These are phyloP conservation scores for Aquilaria yunnanensis DNA, from an alignment of 345 rosid species.

Conservation along the genomic window DNA sequence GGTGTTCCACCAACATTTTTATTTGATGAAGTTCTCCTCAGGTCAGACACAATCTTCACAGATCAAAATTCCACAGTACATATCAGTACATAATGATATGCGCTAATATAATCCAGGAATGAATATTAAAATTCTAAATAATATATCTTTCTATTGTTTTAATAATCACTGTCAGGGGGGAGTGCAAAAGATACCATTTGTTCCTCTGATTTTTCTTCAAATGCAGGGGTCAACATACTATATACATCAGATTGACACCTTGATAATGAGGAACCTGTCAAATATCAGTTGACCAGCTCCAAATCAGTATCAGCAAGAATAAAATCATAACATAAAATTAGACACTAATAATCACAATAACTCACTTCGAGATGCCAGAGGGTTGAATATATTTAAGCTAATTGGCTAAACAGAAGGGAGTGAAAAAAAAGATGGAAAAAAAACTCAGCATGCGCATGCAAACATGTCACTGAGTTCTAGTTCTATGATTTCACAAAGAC, in stretches of 20 bases:
- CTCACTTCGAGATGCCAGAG: too few species aligned
- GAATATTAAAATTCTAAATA: conserved; percentile 19
- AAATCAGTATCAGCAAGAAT: neutral
- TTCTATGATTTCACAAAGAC: too few species aligned
- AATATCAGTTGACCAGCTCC: conserved; percentile 17
- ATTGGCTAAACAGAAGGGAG: too few species aligned
- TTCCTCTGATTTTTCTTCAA: conserved; percentile 52
- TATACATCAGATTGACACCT: conserved; percentile 73
- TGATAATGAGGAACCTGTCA: conserved; percentile 49
- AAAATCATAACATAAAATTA: too few species aligned
- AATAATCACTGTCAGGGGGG: conserved; percentile 9
- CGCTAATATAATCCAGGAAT: conserved; percentile 20
- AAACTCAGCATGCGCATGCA: too few species aligned
- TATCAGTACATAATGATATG: conserved; percentile 15
- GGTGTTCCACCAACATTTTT: conserved; percentile 59
- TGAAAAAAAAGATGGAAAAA: too few species aligned
- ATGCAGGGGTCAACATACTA: conserved; percentile 36
- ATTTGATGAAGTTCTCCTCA: conserved; percentile 50
- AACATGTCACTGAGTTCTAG: too few species aligned
- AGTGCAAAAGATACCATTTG: conserved; percentile 39
- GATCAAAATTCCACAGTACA: conserved; percentile 8
- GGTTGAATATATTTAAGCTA: too few species aligned
- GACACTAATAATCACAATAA: too few species aligned
- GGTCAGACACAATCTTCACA: conserved; percentile 51
- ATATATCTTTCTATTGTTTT: conserved; percentile 12